Conservation (phyloP, 306 rosid genomes). For the Ceratonia siliqua region DNA sequence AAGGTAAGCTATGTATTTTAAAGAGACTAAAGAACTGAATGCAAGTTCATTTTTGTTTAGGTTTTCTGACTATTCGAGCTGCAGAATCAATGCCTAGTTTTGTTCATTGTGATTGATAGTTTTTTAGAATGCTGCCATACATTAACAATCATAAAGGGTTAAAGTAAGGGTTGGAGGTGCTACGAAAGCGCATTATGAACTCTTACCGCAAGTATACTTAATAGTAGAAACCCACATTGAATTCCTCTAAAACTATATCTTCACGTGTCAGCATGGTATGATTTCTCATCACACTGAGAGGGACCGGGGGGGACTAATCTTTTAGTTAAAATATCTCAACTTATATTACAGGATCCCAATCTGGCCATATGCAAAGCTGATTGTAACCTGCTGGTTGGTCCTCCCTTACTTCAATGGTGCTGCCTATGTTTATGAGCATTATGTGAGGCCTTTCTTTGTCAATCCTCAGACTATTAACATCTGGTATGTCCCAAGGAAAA, state of each 20-base stretch:
- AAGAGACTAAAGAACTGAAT: not conserved
- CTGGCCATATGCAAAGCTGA: slow-evolving; percentile 94
- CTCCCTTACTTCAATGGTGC: slow-evolving; percentile 93
- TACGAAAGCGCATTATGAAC: not conserved
- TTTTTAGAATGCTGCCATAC: not conserved
- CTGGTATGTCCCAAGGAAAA: slow-evolving; percentile 89
- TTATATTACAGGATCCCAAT: slow-evolving; percentile 75
- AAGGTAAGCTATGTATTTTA: not conserved
- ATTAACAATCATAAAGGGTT: not conserved
- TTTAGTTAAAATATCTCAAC: slow-evolving; percentile 20
- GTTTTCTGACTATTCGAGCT: slow-evolving; percentile 16
- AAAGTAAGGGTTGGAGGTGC: not conserved
- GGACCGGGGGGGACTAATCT: not conserved
- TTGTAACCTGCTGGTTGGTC: slow-evolving; percentile 85
- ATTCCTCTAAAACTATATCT: not conserved
- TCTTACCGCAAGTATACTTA: not conserved
- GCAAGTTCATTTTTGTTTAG: not conserved
- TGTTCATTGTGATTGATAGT: slow-evolving; percentile 7
- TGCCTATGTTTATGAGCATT: slow-evolving; percentile 87
- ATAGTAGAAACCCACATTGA: not conserved
- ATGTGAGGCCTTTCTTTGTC: slow-evolving; percentile 75
- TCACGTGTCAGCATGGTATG: slow-evolving; percentile 11
- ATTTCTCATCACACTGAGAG: slow-evolving; percentile 15
- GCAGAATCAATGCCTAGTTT: not conserved
- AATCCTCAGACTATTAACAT: slow-evolving; percentile 76